phyloP scores from a whole-genome alignment of 768 basidiomycete genomes.

The Suillus hirtellus region DNA sequence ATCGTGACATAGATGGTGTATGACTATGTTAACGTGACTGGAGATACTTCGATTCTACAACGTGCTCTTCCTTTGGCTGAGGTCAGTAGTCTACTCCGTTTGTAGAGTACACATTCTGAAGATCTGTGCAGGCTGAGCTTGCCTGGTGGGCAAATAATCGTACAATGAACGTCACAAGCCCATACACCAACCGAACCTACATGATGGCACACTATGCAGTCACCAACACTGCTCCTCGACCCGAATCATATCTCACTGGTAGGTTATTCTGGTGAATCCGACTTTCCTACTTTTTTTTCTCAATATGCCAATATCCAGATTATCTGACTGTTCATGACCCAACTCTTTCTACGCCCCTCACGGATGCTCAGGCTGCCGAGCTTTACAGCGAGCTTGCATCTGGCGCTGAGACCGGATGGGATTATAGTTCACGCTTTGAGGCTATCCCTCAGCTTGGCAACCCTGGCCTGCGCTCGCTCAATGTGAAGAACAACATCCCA shows the following conservation, averaged over 20 bases:
- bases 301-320: conserved; percentile 47
- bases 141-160: conserved; percentile 82
- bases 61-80: conserved; percentile 87
- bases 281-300: conserved; percentile 8
- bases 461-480: conserved; percentile 66
- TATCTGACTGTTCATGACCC: conserved; percentile 77
- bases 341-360: conserved; percentile 51
- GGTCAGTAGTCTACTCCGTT: conserved; percentile 37
- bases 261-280: conserved; percentile 16
- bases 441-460: conserved; percentile 37
- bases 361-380: conserved; percentile 54
- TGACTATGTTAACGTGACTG: conserved; percentile 73
- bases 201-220: conserved; percentile 74
- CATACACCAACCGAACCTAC: conserved; percentile 67
- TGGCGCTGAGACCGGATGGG: conserved; percentile 78
- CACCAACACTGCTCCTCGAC: conserved; percentile 82
- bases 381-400: conserved; percentile 88
- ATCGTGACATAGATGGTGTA: conserved; percentile 67
- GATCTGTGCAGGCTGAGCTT: conserved; percentile 61
- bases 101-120: background rate
- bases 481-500: conserved; percentile 67
- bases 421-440: conserved; percentile 47
- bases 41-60: conserved; percentile 71
- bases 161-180: conserved; percentile 63
- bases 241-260: conserved; percentile 78